A percentile compares a stretch with the other conserved stretches of the same genome.
These are phyloP conservation scores for Astrothelium macrocarpum DNA, from an alignment of 495 filamentous ascomycete genomes.

Conservation along the genomic window DNA sequence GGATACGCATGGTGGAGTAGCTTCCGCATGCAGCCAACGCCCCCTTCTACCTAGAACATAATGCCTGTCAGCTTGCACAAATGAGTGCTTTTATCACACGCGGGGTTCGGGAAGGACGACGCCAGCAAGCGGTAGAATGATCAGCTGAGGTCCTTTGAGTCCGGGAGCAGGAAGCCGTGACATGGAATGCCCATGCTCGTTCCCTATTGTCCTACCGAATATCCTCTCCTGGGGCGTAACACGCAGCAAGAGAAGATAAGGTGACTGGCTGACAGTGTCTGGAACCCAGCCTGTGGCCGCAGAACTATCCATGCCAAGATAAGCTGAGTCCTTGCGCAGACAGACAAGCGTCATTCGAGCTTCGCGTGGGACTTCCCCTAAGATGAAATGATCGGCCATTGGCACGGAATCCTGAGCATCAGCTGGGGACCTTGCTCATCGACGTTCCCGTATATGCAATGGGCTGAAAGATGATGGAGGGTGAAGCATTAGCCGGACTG, in stretches of 20 bases:
- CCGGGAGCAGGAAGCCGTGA: not conserved
- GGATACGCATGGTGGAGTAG: constrained; percentile 7
- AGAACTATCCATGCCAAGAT: not conserved
- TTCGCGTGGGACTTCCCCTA: not conserved
- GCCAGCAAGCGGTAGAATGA: constrained; percentile 4
- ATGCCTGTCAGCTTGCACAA: constrained; percentile 1
- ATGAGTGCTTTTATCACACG: not conserved
- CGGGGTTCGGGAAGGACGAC: not conserved
- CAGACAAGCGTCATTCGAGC: not conserved
- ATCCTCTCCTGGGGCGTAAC: not conserved
- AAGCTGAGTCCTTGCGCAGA: not conserved
- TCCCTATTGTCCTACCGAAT: constrained; percentile 1
- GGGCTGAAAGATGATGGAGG: not conserved
- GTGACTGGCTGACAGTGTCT: constrained; percentile 7
- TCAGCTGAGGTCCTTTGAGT: constrained; percentile 8
- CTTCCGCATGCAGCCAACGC: constrained; percentile 5
- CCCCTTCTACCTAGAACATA: not conserved
- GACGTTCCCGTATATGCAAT: not conserved
- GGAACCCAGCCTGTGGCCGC: not conserved
- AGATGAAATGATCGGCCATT: not conserved
- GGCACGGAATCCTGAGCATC: not conserved
- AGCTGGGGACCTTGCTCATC: not conserved
- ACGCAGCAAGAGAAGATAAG: constrained; percentile 10
- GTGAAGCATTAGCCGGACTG: not conserved
- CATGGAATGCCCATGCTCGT: constrained; percentile 4